These are phyloP conservation scores for Pterocarpus santalinus DNA, from an alignment of 306 rosid species.

Conservation along the genomic window DNA sequence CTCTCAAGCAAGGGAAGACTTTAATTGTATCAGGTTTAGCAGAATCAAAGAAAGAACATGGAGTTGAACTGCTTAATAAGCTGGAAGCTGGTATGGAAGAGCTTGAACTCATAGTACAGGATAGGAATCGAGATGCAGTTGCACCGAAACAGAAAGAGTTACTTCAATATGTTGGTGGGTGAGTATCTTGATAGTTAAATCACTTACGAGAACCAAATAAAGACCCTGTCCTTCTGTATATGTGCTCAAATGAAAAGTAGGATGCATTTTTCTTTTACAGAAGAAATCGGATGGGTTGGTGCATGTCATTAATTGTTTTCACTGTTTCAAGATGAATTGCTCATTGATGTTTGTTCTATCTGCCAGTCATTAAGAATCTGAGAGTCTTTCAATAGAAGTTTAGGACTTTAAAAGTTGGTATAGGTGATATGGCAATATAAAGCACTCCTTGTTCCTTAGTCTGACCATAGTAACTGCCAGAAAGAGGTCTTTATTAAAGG, in stretches of 20 bases:
- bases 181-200: slow-evolving; percentile 46
- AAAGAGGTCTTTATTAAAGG: slow-evolving; percentile 30
- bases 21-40: slow-evolving; percentile 86
- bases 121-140: slow-evolving; percentile 77
- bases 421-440: slow-evolving; percentile 2
- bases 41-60: slow-evolving; percentile 89
- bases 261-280: neutral
- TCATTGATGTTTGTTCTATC: neutral
- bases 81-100: slow-evolving; percentile 90
- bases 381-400: slow-evolving; percentile 15
- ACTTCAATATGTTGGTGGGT: slow-evolving; percentile 91
- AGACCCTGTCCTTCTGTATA: slow-evolving; percentile 11
- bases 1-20: slow-evolving; percentile 84
- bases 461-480: neutral
- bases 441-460: slow-evolving; percentile 11
- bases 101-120: slow-evolving; percentile 83
- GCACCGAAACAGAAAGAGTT: slow-evolving; percentile 91
- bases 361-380: slow-evolving; percentile 15
- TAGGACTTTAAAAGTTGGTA: neutral
- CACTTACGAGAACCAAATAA: slow-evolving; percentile 26
- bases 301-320: slow-evolving; percentile 35
- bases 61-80: slow-evolving; percentile 79
- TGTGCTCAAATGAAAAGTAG: slow-evolving; percentile 35
- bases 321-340: neutral
- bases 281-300: neutral